Percentiles rank a stretch among this genome's conserved stretches.
Evolutionary conservation across 805 yeast genomes (phyloP).

Genomic region (Candida germanica): DNA sequence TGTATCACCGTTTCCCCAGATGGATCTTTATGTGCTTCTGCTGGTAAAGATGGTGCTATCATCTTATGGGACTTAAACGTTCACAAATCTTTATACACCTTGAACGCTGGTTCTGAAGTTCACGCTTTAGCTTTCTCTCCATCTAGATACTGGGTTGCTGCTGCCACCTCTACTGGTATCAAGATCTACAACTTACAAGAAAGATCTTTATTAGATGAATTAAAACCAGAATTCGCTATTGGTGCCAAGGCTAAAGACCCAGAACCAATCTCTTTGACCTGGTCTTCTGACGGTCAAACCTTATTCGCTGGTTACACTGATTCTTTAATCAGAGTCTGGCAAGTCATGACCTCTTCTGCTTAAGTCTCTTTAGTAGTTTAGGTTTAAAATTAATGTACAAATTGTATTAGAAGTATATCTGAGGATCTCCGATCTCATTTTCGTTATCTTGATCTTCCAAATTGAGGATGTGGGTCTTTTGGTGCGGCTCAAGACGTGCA

Average conservation of each 20-base stretch:
- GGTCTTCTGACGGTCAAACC: constrained; percentile 99
- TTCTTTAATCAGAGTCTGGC: constrained; percentile 99
- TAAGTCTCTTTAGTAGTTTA: constrained; percentile 16
- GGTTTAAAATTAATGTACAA: not conserved
- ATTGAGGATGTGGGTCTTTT: no score
- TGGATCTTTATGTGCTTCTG: constrained; percentile 98
- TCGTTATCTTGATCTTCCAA: no score
- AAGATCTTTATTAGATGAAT: constrained; percentile 91
- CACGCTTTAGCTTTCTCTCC: constrained; percentile 99
- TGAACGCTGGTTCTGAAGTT: constrained; percentile 93
- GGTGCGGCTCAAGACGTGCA: no score
- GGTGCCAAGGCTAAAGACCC: constrained; percentile 92
- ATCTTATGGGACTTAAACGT: constrained; percentile 96
- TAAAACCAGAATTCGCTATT: constrained; percentile 95
- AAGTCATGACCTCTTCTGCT: constrained; percentile 87
- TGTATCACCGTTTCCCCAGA: constrained; percentile 98
- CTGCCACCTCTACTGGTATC: constrained; percentile 97
- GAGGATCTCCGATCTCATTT: no score
- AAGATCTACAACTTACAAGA: constrained; percentile 97
- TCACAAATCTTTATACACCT: constrained; percentile 85
- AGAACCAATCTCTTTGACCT: constrained; percentile 95
- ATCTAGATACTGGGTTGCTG: constrained; percentile 99
- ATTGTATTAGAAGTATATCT: no score
- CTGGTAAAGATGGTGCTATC: constrained; percentile 99
- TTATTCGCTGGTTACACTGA: constrained; percentile 99